These are phyloP conservation scores for Vitis cinerea DNA, from an alignment of 164 flowering plant genomes.

Conservation along the genomic window DNA sequence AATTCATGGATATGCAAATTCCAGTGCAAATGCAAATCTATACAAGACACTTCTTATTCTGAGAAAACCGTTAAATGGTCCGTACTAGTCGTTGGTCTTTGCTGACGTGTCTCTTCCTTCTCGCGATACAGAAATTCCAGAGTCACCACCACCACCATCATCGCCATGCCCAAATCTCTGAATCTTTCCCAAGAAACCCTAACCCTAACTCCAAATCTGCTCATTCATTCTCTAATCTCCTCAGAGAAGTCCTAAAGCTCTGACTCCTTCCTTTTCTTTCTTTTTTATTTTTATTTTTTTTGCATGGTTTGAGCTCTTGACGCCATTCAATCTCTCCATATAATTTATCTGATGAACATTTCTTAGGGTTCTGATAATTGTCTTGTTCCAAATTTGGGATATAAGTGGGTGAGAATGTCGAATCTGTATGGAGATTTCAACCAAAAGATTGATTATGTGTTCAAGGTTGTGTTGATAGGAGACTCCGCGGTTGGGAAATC, in stretches of 20 bases:
- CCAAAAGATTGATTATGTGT: slow-evolving; percentile 67
- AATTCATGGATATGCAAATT: slow-evolving; percentile 17
- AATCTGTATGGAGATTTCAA: slow-evolving; percentile 61
- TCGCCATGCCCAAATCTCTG: background rate
- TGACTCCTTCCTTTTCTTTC: background rate
- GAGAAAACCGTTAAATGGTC: slow-evolving; percentile 33
- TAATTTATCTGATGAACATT: background rate
- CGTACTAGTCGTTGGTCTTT: slow-evolving; percentile 36
- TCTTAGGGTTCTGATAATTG: background rate
- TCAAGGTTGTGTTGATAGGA: slow-evolving; percentile 69
- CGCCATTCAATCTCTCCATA: background rate
- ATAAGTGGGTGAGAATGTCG: slow-evolving; percentile 38
- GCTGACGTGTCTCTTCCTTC: slow-evolving; percentile 7
- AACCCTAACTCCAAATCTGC: slow-evolving; percentile 12
- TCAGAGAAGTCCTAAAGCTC: background rate
- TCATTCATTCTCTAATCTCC: background rate
- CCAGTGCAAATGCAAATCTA: slow-evolving; percentile 2
- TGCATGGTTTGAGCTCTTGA: background rate
- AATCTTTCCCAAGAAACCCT: slow-evolving; percentile 9
- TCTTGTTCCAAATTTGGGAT: background rate
- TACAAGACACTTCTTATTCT: background rate
- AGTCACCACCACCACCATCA: background rate
- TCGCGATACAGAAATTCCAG: too few relatives aligned
- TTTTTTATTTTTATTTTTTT: too few relatives aligned
- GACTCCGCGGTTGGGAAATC: slow-evolving; percentile 76